Evolutionary conservation across 1,284 basidiomycete genomes (phyloP).

Genomic region (Pseudozyma flocculosa): DNA sequence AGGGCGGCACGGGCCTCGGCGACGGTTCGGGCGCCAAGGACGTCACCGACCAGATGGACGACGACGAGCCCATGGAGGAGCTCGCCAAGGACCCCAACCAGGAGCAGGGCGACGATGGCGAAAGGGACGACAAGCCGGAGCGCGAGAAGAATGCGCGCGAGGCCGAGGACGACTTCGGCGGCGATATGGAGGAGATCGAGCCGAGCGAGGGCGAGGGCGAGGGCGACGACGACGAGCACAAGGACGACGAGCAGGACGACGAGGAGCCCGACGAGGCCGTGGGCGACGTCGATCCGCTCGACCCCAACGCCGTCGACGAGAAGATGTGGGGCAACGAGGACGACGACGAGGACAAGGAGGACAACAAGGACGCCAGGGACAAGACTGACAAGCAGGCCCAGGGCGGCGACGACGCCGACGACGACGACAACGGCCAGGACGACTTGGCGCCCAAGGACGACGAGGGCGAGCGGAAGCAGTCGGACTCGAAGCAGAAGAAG

Average conservation of each 20-base stretch:
- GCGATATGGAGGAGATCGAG: conserved; percentile 67
- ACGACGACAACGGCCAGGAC: conserved; percentile 45
- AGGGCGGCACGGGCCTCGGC: conserved; percentile 56
- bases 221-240: conserved; percentile 62
- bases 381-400: conserved; percentile 59
- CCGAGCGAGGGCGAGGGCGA: conserved; percentile 63
- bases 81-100: conserved; percentile 67
- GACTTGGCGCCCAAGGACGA: conserved; percentile 35
- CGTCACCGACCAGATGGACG: conserved; percentile 55
- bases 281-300: conserved; percentile 80
- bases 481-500: conserved; percentile 56
- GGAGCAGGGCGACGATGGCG: conserved; percentile 64
- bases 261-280: conserved; percentile 75
- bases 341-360: conserved; percentile 62
- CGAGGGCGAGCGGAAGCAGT: conserved; percentile 13
- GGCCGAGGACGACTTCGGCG: conserved; percentile 67
- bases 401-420: conserved; percentile 55
- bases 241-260: conserved; percentile 62
- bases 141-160: conserved; percentile 66
- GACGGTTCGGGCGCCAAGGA: conserved; percentile 62
- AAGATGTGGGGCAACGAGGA: conserved; percentile 95
- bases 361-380: conserved; percentile 38
- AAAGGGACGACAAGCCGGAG: conserved; percentile 38
- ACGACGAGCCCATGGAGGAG: conserved; percentile 95
- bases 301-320: conserved; percentile 86